Evolutionary conservation across 352 stramenopile species (phyloP).

Genomic region (Phytophthora nicotianae): DNA sequence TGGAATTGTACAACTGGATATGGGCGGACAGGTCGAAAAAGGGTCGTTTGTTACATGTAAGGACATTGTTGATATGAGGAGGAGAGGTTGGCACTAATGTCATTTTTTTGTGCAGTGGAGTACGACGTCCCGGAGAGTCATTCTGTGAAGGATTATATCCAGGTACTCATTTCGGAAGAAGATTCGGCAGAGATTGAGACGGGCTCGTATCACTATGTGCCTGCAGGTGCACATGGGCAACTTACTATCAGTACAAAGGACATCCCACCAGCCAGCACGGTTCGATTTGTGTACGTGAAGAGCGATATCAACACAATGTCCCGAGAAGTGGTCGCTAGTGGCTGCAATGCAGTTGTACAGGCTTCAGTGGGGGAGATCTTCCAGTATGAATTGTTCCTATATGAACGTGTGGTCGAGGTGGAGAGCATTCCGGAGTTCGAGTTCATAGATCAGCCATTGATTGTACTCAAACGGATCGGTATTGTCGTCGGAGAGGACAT

Average conservation of each 20-base stretch:
- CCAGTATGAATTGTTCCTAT: constrained; percentile 89
- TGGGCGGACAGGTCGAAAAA: constrained; percentile 86
- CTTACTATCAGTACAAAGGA: constrained; percentile 83
- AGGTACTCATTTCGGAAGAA: constrained; percentile 80
- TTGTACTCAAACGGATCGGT: constrained; percentile 86
- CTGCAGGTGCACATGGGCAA: constrained; percentile 60
- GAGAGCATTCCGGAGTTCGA: constrained; percentile 88
- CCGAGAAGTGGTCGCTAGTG: constrained; percentile 80
- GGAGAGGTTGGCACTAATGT: constrained; percentile 5
- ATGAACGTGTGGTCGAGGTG: constrained; percentile 88
- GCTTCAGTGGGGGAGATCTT: constrained; percentile 87
- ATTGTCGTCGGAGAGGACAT: constrained; percentile 78
- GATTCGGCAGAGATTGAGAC: constrained; percentile 74
- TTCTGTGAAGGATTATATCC: constrained; percentile 87
- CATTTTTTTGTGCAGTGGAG: constrained; percentile 55
- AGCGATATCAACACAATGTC: constrained; percentile 89
- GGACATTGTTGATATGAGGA: constrained; percentile 9
- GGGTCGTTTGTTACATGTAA: constrained; percentile 82
- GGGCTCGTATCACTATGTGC: constrained; percentile 81
- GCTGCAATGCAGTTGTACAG: constrained; percentile 85
- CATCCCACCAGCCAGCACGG: constrained; percentile 63
- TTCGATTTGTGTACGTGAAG: constrained; percentile 89
- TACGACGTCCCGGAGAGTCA: constrained; percentile 81
- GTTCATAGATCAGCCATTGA: constrained; percentile 86
- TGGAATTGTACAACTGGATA: constrained; percentile 83